Percentiles rank a stretch among this genome's conserved stretches.
Conservation (phyloP, 1,139 yeast species). For the Pichia sp. region DNA sequence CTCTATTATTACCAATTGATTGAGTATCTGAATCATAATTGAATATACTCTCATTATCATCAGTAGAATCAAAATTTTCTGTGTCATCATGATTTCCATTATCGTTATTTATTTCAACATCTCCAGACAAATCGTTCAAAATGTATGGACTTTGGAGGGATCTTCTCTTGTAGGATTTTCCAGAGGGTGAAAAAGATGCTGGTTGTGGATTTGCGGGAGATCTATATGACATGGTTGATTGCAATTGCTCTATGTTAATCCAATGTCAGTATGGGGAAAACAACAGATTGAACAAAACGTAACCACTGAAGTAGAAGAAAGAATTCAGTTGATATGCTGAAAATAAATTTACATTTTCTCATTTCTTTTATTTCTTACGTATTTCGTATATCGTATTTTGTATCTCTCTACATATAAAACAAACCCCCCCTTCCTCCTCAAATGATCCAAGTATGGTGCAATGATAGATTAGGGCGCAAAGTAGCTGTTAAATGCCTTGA, state of each 20-base stretch:
- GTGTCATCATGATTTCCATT: neutral
- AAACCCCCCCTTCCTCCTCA: neutral
- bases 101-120: neutral
- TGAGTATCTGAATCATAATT: neutral
- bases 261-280: too few species aligned
- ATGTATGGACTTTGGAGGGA: slow-evolving; percentile 15
- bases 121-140: slow-evolving; percentile 4
- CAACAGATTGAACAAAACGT: neutral
- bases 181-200: slow-evolving; percentile 2
- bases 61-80: neutral
- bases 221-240: neutral
- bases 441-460: slow-evolving; percentile 46
- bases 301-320: neutral
- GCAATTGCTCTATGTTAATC: neutral
- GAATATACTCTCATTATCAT: neutral
- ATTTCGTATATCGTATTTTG: too few species aligned
- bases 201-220: slow-evolving; percentile 1
- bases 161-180: slow-evolving; percentile 11
- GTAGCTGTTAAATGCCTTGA: slow-evolving; percentile 79
- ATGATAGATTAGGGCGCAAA: slow-evolving; percentile 76
- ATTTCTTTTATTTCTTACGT: neutral
- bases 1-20: neutral
- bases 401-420: neutral
- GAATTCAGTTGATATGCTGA: neutral
- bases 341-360: neutral